Conservation (phyloP, 2,329 filamentous ascomycete genomes). For the Fusarium newnesense region DNA sequence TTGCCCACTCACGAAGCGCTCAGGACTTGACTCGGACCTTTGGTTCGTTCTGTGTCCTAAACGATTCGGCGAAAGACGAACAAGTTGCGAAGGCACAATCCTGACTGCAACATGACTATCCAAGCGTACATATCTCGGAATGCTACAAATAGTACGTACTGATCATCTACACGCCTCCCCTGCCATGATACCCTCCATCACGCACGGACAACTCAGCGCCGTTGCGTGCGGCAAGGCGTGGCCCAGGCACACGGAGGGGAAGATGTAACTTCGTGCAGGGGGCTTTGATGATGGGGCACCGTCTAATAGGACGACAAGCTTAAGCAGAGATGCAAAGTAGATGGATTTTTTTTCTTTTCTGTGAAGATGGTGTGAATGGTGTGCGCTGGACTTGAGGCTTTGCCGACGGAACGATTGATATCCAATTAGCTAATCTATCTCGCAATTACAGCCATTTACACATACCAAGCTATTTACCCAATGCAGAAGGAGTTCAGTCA, state of each 20-base stretch:
- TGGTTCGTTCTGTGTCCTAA: not conserved
- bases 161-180: constrained; percentile 30
- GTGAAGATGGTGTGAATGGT: constrained; percentile 32
- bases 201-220: constrained; percentile 48
- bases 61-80: constrained; percentile 10
- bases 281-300: constrained; percentile 56
- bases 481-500: constrained; percentile 24
- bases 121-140: constrained; percentile 30
- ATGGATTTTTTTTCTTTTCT: constrained; percentile 18
- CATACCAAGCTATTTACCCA: constrained; percentile 20
- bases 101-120: constrained; percentile 22
- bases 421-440: constrained; percentile 26
- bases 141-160: constrained; percentile 11
- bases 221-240: constrained; percentile 37
- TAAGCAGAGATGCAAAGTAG: constrained; percentile 29
- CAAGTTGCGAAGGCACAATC: constrained; percentile 14
- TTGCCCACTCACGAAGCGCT: constrained; percentile 21
- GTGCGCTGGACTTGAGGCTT: constrained; percentile 23
- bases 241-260: constrained; percentile 39
- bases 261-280: constrained; percentile 33
- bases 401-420: constrained; percentile 5
- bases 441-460: constrained; percentile 3
- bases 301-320: constrained; percentile 50
- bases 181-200: constrained; percentile 43
- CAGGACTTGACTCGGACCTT: constrained; percentile 2